phyloP scores from a whole-genome alignment of 805 yeast species.

The Saturnispora hagleri region DNA sequence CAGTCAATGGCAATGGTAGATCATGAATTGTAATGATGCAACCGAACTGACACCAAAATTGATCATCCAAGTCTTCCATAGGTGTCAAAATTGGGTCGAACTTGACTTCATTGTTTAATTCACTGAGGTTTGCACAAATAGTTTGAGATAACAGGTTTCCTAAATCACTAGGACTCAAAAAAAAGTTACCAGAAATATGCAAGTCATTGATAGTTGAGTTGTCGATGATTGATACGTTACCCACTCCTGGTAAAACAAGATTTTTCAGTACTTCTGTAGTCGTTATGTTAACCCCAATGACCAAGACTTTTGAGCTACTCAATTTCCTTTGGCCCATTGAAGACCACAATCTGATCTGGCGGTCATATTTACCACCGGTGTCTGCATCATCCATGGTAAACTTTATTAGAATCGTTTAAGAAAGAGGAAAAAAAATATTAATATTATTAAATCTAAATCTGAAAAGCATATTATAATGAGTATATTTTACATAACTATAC shows the following conservation, averaged over 20 bases:
- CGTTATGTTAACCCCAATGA: constrained; percentile 48
- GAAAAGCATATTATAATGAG: neutral
- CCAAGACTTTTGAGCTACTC: constrained; percentile 47
- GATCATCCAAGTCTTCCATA: constrained; percentile 4
- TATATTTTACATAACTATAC: constrained; percentile 19
- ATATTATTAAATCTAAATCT: neutral
- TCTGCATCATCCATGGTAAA: constrained; percentile 23
- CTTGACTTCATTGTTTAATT: constrained; percentile 51
- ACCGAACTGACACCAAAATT: constrained; percentile 41
- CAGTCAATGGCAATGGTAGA: neutral
- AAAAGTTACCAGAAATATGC: constrained; percentile 56
- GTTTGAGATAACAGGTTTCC: constrained; percentile 34
- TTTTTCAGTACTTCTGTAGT: constrained; percentile 70
- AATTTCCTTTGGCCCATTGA: constrained; percentile 59
- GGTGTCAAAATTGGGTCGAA: constrained; percentile 25
- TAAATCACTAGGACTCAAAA: constrained; percentile 36
- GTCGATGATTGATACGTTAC: constrained; percentile 54
- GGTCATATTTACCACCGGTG: constrained; percentile 56
- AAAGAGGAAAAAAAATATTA: neutral
- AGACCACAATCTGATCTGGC: constrained; percentile 88
- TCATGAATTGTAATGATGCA: constrained; percentile 31
- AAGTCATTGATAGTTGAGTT: constrained; percentile 27
- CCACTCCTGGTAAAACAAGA: constrained; percentile 62
- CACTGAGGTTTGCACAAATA: constrained; percentile 35
- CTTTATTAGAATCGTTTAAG: neutral